These are phyloP conservation scores for Gamsiella multidivaricata DNA, from an alignment of 192 early-diverging fungal species.

Conservation along the genomic window DNA sequence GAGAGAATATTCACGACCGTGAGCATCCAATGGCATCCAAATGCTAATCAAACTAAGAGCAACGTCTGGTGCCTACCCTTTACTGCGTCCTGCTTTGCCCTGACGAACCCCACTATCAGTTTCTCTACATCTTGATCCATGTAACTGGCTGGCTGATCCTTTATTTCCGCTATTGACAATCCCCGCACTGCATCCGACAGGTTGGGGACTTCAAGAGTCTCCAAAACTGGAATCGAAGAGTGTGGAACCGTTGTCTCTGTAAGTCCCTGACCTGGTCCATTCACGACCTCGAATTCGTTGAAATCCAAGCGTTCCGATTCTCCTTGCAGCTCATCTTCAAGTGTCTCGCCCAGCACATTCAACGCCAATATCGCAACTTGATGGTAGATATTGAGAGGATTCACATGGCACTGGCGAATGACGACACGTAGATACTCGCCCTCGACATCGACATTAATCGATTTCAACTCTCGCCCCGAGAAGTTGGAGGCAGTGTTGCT, in stretches of 20 bases:
- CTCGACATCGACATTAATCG: slow-evolving; percentile 75
- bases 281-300: slow-evolving; percentile 45
- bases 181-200: slow-evolving; percentile 21
- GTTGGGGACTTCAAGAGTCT: slow-evolving; percentile 9
- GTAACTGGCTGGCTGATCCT: slow-evolving; percentile 26
- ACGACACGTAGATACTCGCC: slow-evolving; percentile 77
- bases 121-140: slow-evolving; percentile 35
- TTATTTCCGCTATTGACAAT: slow-evolving; percentile 30
- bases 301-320: slow-evolving; percentile 45
- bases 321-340: slow-evolving; percentile 38
- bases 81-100: slow-evolving; percentile 45
- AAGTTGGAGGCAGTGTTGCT: slow-evolving; percentile 71
- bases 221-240: slow-evolving; percentile 3
- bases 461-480: slow-evolving; percentile 79
- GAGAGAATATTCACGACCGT: neutral
- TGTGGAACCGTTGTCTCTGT: slow-evolving; percentile 22
- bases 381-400: slow-evolving; percentile 79
- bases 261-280: slow-evolving; percentile 47
- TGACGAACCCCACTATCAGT: slow-evolving; percentile 24
- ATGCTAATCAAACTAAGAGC: neutral
- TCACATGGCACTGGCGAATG: slow-evolving; percentile 75
- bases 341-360: slow-evolving; percentile 67
- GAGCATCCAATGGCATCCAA: neutral
- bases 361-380: slow-evolving; percentile 74
- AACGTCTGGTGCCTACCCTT: slow-evolving; percentile 18